These are phyloP conservation scores for Lasiodiplodia citricola DNA, from an alignment of 2,329 filamentous ascomycete genomes.

Conservation along the genomic window DNA sequence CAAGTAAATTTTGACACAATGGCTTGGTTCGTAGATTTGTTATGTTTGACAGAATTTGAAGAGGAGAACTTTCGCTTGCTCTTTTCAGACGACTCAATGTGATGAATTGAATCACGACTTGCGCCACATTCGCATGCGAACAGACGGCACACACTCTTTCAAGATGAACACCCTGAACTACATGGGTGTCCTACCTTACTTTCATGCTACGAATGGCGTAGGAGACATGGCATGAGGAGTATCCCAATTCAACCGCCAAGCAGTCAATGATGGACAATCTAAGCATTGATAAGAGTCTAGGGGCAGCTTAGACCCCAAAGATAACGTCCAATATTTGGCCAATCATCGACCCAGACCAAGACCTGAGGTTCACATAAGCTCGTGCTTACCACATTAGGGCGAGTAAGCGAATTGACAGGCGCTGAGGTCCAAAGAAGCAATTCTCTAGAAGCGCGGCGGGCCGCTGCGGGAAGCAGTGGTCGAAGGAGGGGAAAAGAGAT, in stretches of 20 bases:
- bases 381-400: constrained; percentile 9
- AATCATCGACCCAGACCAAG: neutral
- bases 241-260: neutral
- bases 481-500: neutral
- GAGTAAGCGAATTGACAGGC: neutral
- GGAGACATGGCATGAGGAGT: neutral
- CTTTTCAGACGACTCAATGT: neutral
- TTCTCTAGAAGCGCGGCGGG: neutral
- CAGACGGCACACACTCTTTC: neutral
- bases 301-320: neutral
- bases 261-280: neutral
- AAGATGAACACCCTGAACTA: neutral
- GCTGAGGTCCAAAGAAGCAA: neutral
- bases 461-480: neutral
- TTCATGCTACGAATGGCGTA: neutral
- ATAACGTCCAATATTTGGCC: neutral
- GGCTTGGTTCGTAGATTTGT: too few species aligned
- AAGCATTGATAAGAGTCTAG: neutral
- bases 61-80: neutral
- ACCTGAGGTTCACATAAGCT: constrained; percentile 12
- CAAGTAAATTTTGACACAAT: neutral
- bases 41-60: neutral
- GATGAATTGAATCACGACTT: neutral
- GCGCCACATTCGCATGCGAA: neutral
- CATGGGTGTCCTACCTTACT: neutral